Base-by-base conservation (phyloP, 2,329 filamentous ascomycete species). In the Nemania sp. region DNA sequence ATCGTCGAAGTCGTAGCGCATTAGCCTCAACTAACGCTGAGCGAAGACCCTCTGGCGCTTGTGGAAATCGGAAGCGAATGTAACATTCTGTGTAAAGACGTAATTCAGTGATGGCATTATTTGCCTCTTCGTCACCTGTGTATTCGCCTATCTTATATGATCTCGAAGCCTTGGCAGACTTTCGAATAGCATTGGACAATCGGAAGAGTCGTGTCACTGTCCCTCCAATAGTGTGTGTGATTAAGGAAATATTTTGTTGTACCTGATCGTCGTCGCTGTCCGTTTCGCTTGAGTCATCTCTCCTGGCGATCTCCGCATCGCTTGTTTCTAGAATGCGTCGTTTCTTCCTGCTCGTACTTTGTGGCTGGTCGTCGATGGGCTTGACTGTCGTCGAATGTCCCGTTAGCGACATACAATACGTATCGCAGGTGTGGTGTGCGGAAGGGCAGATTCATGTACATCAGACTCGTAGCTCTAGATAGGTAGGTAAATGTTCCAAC, bases 1-100 rank as follows among this genome's bases (percentile, higher is more conserved):
- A 17, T 17, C 52, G 52, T 55, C 33, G 52, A 47, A 55, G 52
- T 41, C 52, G 52, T 20, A 19, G 17, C 46, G 52, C 52, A 39
- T 55, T 55, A 15, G 52, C 52, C n/a, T 55, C 52, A 3, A 42
- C 41, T 20, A 51, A 30, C 17, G 46, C 28, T 12, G 5, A 17
- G 20, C 52, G 47, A 31, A 55, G 52, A 0, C 40, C 9, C 11
- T 51, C 52, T 12, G 52, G 41, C 14, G 41, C 52, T 36, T 12
- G 5, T 1, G 52, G 52, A 20, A 23, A 55, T 11, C 47, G 52
- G 41, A 28, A 51, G 1, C 34, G 23, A 9, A 55, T 37, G 7
- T 55, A 55, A 47, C 6, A 51, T 36, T 39, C 26, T 14, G 52
- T 55, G 12, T 55, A 46, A 7, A 55, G 52, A 11, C 47, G 41